Percentiles rank a stretch among this genome's conserved stretches.
Evolutionary conservation across 768 basidiomycete genomes (phyloP).

Genomic region (Boletus rubroflammeus): DNA sequence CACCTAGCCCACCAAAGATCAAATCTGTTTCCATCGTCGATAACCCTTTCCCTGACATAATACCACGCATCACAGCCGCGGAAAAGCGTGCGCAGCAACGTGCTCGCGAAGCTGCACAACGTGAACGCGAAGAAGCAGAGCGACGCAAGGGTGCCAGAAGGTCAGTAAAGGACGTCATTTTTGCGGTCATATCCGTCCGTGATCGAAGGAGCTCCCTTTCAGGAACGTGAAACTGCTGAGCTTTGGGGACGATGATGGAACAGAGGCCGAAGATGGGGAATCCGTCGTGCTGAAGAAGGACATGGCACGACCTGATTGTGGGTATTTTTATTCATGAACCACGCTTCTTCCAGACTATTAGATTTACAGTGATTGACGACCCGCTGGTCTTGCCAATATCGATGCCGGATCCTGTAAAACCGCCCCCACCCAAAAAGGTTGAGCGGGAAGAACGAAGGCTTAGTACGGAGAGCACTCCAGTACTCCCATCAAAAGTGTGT

Average conservation of each 20-base stretch:
- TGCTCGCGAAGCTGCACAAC: slow-evolving; percentile 71
- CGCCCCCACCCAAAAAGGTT: neutral
- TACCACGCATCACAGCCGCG: slow-evolving; percentile 93
- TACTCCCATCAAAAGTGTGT: slow-evolving; percentile 18
- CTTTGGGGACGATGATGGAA: slow-evolving; percentile 74
- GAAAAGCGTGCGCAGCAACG: slow-evolving; percentile 83
- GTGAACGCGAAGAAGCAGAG: slow-evolving; percentile 73
- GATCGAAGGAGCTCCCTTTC: neutral
- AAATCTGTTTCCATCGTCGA: slow-evolving; percentile 80
- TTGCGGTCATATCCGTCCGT: neutral
- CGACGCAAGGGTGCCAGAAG: slow-evolving; percentile 82
- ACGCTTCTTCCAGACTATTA: neutral
- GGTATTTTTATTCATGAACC: slow-evolving; percentile 28
- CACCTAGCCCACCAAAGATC: slow-evolving; percentile 82
- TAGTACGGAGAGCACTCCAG: neutral
- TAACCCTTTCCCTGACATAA: slow-evolving; percentile 93
- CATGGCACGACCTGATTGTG: slow-evolving; percentile 81
- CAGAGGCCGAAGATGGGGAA: slow-evolving; percentile 55
- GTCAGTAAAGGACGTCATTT: slow-evolving; percentile 42
- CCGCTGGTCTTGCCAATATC: slow-evolving; percentile 1
- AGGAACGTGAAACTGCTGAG: slow-evolving; percentile 90
- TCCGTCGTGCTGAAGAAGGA: slow-evolving; percentile 60
- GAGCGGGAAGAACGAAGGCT: slow-evolving; percentile 1
- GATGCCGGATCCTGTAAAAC: slow-evolving; percentile 7
- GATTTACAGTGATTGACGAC: slow-evolving; percentile 25